A percentile compares a stretch with the other conserved stretches of the same genome.
Conservation (phyloP, 495 filamentous ascomycete genomes). For the Podospora australis region DNA sequence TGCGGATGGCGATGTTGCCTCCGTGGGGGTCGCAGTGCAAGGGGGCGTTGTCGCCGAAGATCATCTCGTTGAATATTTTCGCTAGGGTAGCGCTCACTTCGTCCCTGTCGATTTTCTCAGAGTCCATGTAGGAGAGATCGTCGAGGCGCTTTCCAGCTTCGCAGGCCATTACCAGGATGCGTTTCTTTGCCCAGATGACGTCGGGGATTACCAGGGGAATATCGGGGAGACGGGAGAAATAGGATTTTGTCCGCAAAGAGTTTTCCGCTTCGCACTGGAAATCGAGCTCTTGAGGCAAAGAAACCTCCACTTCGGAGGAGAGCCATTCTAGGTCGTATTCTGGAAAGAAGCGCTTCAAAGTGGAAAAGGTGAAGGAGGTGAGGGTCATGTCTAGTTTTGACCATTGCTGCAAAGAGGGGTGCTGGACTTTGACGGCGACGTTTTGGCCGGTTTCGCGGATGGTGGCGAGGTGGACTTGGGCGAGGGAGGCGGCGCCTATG, state of each 20-base stretch:
- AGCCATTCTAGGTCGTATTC: constrained; percentile 98
- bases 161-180: constrained; percentile 95
- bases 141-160: constrained; percentile 82
- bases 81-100: constrained; percentile 92
- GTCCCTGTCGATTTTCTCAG: constrained; percentile 82
- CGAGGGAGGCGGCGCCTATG: constrained; percentile 88
- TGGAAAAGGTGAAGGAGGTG: constrained; percentile 83
- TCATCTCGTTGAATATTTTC: constrained; percentile 98
- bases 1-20: constrained; percentile 90
- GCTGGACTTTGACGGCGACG: constrained; percentile 98
- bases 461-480: constrained; percentile 90
- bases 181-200: constrained; percentile 81
- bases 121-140: constrained; percentile 79
- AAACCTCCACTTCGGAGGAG: constrained; percentile 84
- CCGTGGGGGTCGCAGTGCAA: constrained; percentile 98
- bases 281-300: constrained; percentile 85
- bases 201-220: constrained; percentile 82
- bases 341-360: constrained; percentile 86
- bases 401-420: constrained; percentile 88
- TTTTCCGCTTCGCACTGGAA: constrained; percentile 84
- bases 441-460: constrained; percentile 76
- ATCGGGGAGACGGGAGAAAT: constrained; percentile 64
- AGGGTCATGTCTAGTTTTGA: constrained; percentile 80
- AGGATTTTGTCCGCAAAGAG: constrained; percentile 66
- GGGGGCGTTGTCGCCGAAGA: constrained; percentile 83